Percentiles rank a stretch among this genome's conserved stretches.
Conservation (phyloP, 441 rosid species). For the Jatropha multifida region DNA sequence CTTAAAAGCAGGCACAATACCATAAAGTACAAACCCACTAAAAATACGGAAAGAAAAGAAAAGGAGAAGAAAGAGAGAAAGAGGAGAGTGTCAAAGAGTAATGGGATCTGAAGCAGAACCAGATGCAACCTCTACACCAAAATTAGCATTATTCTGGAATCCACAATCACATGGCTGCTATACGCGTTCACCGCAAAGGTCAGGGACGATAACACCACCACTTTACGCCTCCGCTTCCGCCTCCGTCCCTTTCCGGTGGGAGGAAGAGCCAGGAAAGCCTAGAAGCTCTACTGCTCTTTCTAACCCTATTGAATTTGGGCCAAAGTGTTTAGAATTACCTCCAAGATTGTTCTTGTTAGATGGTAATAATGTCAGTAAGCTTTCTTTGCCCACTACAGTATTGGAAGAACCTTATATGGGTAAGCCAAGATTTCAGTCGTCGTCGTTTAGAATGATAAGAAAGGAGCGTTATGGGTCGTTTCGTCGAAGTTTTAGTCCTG, state of each 20-base stretch:
- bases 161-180: conserved; percentile 28
- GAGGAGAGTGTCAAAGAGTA: not conserved
- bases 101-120: conserved; percentile 42
- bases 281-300: conserved; percentile 42
- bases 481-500: conserved; percentile 36
- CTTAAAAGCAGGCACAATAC: not conserved
- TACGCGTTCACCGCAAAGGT: conserved; percentile 48
- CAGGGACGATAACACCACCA: conserved; percentile 61
- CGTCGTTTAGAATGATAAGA: conserved; percentile 44
- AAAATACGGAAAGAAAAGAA: not conserved
- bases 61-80: not conserved
- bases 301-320: conserved; percentile 30
- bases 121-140: conserved; percentile 33
- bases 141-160: conserved; percentile 35
- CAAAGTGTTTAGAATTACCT: conserved; percentile 58
- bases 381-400: conserved; percentile 49
- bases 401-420: conserved; percentile 40
- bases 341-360: conserved; percentile 61
- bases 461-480: conserved; percentile 48
- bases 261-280: conserved; percentile 86
- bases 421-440: conserved; percentile 34
- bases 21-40: not conserved
- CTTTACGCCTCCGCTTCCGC: conserved; percentile 50
- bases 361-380: conserved; percentile 33
- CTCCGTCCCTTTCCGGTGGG: conserved; percentile 86